Conservation (phyloP, 306 rosid species). For the Vicia sativa region DNA sequence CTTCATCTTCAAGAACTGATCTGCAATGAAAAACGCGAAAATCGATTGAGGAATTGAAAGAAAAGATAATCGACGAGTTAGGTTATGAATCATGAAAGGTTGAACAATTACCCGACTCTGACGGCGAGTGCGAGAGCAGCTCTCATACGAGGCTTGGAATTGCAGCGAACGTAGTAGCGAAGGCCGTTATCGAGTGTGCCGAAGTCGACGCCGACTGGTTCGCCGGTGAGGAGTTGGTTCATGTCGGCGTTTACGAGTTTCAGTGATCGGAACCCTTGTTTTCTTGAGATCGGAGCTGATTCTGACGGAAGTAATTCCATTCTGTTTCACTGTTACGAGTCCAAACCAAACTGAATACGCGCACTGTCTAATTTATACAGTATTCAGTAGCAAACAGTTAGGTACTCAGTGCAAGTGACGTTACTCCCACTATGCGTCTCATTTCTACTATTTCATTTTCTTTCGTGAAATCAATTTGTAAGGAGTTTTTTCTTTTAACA, state of each 20-base stretch:
- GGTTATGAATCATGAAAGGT: neutral
- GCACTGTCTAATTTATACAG: neutral
- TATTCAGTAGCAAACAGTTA: neutral
- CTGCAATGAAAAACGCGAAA: slow-evolving; percentile 42
- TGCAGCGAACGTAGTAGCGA: slow-evolving; percentile 81
- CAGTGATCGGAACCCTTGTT: slow-evolving; percentile 85
- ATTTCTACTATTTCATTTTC: neutral
- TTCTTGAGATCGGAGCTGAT: slow-evolving; percentile 65
- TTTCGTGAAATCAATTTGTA: neutral
- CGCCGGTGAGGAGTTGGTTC: slow-evolving; percentile 58
- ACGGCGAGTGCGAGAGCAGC: slow-evolving; percentile 96
- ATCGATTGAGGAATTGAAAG: slow-evolving; percentile 7
- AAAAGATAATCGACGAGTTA: neutral
- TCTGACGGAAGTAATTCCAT: slow-evolving; percentile 80
- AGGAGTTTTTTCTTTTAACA: too few species aligned
- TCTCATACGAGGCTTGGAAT: slow-evolving; percentile 92
- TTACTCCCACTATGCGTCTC: neutral
- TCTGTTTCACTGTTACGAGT: slow-evolving; percentile 1
- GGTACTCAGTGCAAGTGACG: neutral
- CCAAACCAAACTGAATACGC: neutral
- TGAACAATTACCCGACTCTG: slow-evolving; percentile 63
- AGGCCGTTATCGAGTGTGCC: slow-evolving; percentile 89
- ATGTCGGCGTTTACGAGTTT: slow-evolving; percentile 69
- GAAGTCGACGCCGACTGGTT: slow-evolving; percentile 69
- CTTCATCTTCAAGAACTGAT: slow-evolving; percentile 96